Evolutionary conservation across 2,329 filamentous ascomycete genomes (phyloP).

Genomic region (Lomentospora prolificans): DNA sequence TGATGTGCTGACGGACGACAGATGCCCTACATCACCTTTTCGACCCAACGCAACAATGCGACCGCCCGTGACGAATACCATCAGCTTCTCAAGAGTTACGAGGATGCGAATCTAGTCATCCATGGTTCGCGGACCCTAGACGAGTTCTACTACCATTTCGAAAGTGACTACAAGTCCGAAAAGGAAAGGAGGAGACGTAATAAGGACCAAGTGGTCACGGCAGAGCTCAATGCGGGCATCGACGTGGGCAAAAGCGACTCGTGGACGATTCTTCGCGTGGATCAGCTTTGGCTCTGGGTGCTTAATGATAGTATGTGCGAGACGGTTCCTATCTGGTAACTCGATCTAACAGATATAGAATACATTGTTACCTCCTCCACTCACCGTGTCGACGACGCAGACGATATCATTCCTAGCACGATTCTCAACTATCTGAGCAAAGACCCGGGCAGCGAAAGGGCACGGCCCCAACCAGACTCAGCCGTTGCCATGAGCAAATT

Average conservation of each 20-base stretch:
- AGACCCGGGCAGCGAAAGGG: not conserved
- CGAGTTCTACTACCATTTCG: slow-evolving; percentile 14
- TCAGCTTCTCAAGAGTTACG: slow-evolving; percentile 3
- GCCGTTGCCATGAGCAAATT: slow-evolving; percentile 10
- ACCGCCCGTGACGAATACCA: not conserved
- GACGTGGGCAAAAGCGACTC: not conserved
- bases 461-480: not conserved
- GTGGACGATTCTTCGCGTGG: slow-evolving; percentile 11
- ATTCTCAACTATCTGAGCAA: not conserved
- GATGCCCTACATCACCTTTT: slow-evolving; percentile 6
- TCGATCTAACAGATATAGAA: not conserved
- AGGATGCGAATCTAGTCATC: not conserved
- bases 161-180: not conserved
- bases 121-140: slow-evolving; percentile 12
- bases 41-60: not conserved
- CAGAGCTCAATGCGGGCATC: not conserved
- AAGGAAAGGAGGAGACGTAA: slow-evolving; percentile 9
- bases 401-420: not conserved
- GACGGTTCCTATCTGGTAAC: not conserved
- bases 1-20: not conserved
- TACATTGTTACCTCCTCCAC: slow-evolving; percentile 2
- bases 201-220: slow-evolving; percentile 11
- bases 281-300: slow-evolving; percentile 15
- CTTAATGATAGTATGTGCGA: slow-evolving; percentile 10
- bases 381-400: not conserved